Evolutionary conservation across 2,329 filamentous ascomycete genomes (phyloP), one percentile per base, ranked within the genome.

Genomic region (Colletotrichum euphorbiae): DNA sequence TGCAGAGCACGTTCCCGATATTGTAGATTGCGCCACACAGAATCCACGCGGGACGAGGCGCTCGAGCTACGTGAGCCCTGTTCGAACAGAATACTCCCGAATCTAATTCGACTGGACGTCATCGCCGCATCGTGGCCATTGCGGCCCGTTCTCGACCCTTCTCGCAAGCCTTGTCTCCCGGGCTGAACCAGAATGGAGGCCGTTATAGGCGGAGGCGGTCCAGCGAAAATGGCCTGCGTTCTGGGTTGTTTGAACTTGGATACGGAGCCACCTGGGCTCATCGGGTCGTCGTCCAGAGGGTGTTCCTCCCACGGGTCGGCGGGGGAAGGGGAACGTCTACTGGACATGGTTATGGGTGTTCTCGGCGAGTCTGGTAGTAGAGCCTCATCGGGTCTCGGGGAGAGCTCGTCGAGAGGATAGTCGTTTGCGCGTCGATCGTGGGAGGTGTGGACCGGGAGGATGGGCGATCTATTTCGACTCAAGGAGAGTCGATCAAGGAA

Each of bases 151-250:
- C 7, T 50, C 17, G 59, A 45, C 19, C 24, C 17, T 21, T 28
- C 50, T 15, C 60, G 45, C 8, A 50, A 45, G 38, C 28, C 24
- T 24, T 36, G 50, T 51, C 45, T 67, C 1, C 5, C 43, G 15
- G 61, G 43, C 11, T 78, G 77, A 2, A 82, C 61, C 19, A 82
- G 66, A 3, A 79, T 76, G 0, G 84, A 85, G 6, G 76, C 71
- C 1, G 82, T 79, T 63, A 87, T 86, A 4, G 85, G 85, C 1
- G 85, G 83, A 0, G 85, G 85, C 0, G 85, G 84, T 1, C 84
- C 83, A 2, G 77, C 73, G 64, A 86, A 87, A 50, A 86, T 77
- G 3, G 76, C 68, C 12, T 74, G 78, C 8, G 75, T 67, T 9
- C 73, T 78, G 11, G 71, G 71, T 55, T 74, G 71, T 55, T 74